Evolutionary conservation across 2,329 filamentous ascomycete species (phyloP).

Genomic region (Boeremia lycopersici): DNA sequence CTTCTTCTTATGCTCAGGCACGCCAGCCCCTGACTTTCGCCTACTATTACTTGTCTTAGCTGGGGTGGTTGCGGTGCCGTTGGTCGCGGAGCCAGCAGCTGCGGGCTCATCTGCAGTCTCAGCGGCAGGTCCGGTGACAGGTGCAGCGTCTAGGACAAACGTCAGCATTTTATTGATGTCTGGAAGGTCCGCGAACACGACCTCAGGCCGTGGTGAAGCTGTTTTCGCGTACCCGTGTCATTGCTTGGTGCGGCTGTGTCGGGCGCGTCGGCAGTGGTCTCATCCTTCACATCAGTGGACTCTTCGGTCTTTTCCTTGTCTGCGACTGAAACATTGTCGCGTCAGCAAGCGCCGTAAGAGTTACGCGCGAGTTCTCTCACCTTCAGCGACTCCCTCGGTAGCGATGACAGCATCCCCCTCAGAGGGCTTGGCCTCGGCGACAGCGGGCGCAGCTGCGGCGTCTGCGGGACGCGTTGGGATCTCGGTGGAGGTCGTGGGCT

Average conservation of each 20-base stretch:
- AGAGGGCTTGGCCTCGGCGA: slow-evolving; percentile 37
- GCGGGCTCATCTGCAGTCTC: slow-evolving; percentile 40
- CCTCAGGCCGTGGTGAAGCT: background rate
- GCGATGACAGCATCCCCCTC: slow-evolving; percentile 36
- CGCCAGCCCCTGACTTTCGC: slow-evolving; percentile 75
- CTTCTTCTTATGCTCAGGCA: slow-evolving; percentile 76
- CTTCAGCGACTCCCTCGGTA: slow-evolving; percentile 36
- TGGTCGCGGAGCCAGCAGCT: slow-evolving; percentile 50
- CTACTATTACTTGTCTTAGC: slow-evolving; percentile 45
- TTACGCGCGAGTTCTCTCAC: slow-evolving; percentile 27
- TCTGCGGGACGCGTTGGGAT: slow-evolving; percentile 41
- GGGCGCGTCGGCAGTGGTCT: slow-evolving; percentile 33
- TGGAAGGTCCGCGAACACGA: background rate
- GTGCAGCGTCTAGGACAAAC: slow-evolving; percentile 35
- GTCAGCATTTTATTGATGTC: slow-evolving; percentile 20
- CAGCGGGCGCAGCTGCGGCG: slow-evolving; percentile 32
- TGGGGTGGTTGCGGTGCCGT: slow-evolving; percentile 50
- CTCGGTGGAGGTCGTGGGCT: slow-evolving; percentile 36
- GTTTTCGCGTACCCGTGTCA: slow-evolving; percentile 33
- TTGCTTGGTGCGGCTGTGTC: slow-evolving; percentile 27
- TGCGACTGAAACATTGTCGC: slow-evolving; percentile 25
- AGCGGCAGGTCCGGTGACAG: slow-evolving; percentile 33
- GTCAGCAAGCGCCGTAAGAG: slow-evolving; percentile 22
- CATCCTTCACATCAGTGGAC: slow-evolving; percentile 24
- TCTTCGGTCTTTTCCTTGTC: slow-evolving; percentile 27